These are phyloP conservation scores for Gossypium sturtianum DNA, from an alignment of 345 rosid genomes.

Conservation along the genomic window DNA sequence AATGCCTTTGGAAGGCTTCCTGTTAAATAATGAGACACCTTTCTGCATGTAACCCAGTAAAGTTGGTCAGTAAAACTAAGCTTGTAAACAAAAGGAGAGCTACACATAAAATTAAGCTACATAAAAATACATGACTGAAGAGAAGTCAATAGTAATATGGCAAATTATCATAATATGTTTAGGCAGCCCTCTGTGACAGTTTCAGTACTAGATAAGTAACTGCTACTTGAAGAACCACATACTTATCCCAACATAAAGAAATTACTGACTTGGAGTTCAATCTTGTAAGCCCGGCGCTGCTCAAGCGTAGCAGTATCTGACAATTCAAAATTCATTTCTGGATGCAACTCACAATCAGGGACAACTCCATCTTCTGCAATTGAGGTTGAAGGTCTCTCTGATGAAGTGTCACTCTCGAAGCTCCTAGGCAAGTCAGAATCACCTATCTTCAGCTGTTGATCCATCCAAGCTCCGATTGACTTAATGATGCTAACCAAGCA, in stretches of 20 bases:
- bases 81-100: not conserved
- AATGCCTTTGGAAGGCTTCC: constrained; percentile 89
- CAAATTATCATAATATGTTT: not conserved
- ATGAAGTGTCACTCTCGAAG: constrained; percentile 44
- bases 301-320: constrained; percentile 82
- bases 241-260: constrained; percentile 13
- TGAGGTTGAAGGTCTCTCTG: constrained; percentile 38
- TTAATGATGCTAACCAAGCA: constrained; percentile 79
- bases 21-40: constrained; percentile 74
- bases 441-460: constrained; percentile 63
- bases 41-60: constrained; percentile 58
- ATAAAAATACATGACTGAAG: not conserved
- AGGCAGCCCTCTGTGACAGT: not conserved
- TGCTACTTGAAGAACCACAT: not conserved
- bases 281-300: constrained; percentile 85
- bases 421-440: constrained; percentile 51
- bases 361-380: constrained; percentile 60
- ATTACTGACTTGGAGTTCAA: constrained; percentile 76
- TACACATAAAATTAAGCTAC: not conserved
- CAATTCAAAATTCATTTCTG: constrained; percentile 60
- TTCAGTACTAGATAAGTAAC: not conserved
- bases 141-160: constrained; percentile 7
- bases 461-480: constrained; percentile 97
- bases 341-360: constrained; percentile 59
- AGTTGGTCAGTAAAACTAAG: constrained; percentile 23